Evolutionary conservation across 345 rosid species (phyloP).

Genomic region (Syzygium oleosum): DNA sequence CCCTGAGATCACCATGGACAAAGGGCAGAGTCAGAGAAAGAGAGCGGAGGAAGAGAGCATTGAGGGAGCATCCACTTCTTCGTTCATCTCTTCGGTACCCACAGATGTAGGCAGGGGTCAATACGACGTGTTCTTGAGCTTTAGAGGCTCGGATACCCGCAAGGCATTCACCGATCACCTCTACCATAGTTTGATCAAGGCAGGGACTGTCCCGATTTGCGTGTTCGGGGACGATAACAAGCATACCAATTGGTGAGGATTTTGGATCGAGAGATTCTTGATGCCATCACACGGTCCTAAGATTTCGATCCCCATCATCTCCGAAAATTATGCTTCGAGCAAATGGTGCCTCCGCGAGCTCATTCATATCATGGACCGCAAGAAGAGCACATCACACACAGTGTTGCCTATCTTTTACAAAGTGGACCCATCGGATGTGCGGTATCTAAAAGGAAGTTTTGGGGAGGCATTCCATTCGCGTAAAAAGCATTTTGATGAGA

Average conservation of each 20-base stretch:
- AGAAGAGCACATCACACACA: background rate
- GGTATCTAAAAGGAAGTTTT: background rate
- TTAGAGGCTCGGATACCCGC: background rate
- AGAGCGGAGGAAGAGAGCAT: background rate
- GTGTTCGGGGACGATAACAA: background rate
- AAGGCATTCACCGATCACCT: background rate
- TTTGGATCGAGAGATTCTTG: background rate
- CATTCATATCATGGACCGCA: background rate
- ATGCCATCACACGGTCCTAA: background rate
- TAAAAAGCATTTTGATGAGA: accelerated
- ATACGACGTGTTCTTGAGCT: background rate
- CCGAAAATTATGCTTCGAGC: background rate
- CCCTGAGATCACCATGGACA: background rate
- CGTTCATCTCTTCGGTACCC: background rate
- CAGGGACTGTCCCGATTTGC: background rate
- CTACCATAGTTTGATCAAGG: background rate
- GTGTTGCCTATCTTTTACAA: background rate
- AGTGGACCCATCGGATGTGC: background rate
- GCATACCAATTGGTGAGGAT: background rate
- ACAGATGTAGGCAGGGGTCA: background rate
- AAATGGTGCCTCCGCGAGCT: background rate
- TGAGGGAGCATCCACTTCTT: background rate
- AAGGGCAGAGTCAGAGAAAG: background rate
- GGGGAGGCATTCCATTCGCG: background rate
- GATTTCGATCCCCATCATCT: background rate